These are phyloP conservation scores for Raphanus raphanistrum DNA, from an alignment of 345 rosid genomes.

Conservation along the genomic window DNA sequence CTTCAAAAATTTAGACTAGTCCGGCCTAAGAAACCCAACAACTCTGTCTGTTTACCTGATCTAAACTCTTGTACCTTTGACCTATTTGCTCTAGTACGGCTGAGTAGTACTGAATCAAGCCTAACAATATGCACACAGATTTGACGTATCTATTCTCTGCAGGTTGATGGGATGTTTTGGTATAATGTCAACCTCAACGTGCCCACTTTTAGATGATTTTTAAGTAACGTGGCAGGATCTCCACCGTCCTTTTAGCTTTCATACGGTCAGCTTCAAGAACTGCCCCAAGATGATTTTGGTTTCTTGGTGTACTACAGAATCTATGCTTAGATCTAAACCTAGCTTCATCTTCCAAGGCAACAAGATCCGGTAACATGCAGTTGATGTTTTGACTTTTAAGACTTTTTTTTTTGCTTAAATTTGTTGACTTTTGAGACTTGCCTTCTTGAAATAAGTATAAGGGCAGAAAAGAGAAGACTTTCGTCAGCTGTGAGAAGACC, in stretches of 20 bases:
- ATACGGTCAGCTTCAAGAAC: neutral
- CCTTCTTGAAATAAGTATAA: neutral
- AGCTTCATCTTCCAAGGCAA: conserved; percentile 6
- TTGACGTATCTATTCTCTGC: conserved; percentile 24
- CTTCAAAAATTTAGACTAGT: too few relatives aligned
- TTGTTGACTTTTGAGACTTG: conserved; percentile 20
- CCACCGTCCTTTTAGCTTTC: neutral
- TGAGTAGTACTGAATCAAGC: conserved; percentile 8
- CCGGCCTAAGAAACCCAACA: neutral
- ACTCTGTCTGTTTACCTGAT: neutral
- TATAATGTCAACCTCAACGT: conserved; percentile 6
- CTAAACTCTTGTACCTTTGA: neutral
- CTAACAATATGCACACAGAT: conserved; percentile 7
- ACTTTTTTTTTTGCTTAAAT: conserved; percentile 15
- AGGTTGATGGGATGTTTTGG: conserved; percentile 29
- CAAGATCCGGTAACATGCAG: neutral
- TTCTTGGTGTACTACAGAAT: neutral
- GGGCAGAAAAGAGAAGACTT: conserved; percentile 12
- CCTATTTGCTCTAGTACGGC: conserved; percentile 19
- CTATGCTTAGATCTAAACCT: neutral
- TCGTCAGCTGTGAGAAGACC: conserved; percentile 1
- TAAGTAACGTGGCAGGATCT: conserved; percentile 5
- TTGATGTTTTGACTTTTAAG: conserved; percentile 14
- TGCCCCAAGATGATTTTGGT: neutral
- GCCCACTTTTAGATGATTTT: neutral